Base-by-base conservation (phyloP, 345 rosid genomes). In the Mercurialis annua region DNA sequence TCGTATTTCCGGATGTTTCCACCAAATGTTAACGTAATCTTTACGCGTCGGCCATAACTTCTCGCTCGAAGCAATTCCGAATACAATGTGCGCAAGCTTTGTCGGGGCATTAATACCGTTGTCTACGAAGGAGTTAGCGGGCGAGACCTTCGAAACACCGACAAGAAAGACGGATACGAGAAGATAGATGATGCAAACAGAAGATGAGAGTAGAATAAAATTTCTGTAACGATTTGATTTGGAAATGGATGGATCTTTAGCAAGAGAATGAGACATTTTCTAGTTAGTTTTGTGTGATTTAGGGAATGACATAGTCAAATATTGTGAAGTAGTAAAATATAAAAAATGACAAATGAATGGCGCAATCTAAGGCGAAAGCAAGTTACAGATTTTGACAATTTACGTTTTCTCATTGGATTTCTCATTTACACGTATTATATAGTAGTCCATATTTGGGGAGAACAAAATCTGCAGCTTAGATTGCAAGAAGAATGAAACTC, bases 11-110 rank as follows among this genome's bases (percentile, higher is more conserved):
- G 58, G 40, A 6, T 83, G 75, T 48, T 80, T 76, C 96, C 97
- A 93, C 98, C 97, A 90, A 34, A 85, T 84, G 76, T 81, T 82
- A 17, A 84, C 81, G 29, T 83, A 89, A 0, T 89, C 87, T 67
- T 79, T 84, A 31, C 89, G 80, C 10, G 68, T 71, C 6, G 73
- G 80, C 94, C 90, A 93, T 3, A 89, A 82, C 0, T 68, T 78
- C 18, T 64, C 48, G 71, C 73, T 85, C 1, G 97, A 82, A 36
- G 90, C 87, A 38, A 89, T 79, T 50, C 94, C 86, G 49, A 93
- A 93, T 14, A 90, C 89, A 5, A 93, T 51, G 46, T 90, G 92
- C 2, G 81, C 78, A 3, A 89, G 77, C 12, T 70, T 71, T 14
- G 88, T 82, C 0, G 82, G 71, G 18, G 70, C 64, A 48, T 68